phyloP scores from a whole-genome alignment of 139 green algal species.

The Chloropicon primus region DNA sequence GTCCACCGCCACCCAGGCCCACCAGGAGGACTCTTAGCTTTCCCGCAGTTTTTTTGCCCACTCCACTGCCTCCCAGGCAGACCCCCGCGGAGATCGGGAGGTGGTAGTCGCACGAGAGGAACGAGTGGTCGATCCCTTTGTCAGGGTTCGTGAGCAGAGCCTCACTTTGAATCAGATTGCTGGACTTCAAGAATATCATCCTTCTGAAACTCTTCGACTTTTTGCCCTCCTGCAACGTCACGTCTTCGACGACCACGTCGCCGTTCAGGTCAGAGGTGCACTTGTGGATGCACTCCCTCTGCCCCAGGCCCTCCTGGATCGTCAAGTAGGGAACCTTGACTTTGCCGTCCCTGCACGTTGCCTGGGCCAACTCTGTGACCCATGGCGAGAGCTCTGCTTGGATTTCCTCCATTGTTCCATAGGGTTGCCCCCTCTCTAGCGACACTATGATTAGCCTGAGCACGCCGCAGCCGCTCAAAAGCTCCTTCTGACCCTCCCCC shows the following conservation, averaged over 20 bases:
- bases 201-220: constrained; percentile 11
- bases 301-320: constrained; percentile 25
- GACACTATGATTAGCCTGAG: constrained; percentile 29
- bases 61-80: constrained; percentile 7
- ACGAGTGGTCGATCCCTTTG: constrained; percentile 12
- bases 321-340: constrained; percentile 22
- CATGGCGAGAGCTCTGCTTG: constrained; percentile 29
- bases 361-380: constrained; percentile 22
- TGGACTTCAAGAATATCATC: constrained; percentile 30
- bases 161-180: constrained; percentile 35
- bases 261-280: constrained; percentile 17
- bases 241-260: constrained; percentile 30
- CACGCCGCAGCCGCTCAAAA: constrained; percentile 16
- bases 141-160: constrained; percentile 7
- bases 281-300: constrained; percentile 7
- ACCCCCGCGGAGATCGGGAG: constrained; percentile 26
- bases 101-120: constrained; percentile 32
- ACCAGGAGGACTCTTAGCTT: constrained; percentile 17
- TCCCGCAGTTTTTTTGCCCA: neutral
- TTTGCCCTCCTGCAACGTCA: constrained; percentile 10
- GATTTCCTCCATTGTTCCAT: constrained; percentile 12
- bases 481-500: constrained; percentile 26
- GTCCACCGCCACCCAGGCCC: constrained; percentile 34
- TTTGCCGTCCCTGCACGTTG: neutral
- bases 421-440: constrained; percentile 23